Percentiles rank a stretch among this genome's conserved stretches.
Evolutionary conservation across 192 early-diverging fungal species (phyloP).

Genomic region (Lunasporangiospora selenospora): DNA sequence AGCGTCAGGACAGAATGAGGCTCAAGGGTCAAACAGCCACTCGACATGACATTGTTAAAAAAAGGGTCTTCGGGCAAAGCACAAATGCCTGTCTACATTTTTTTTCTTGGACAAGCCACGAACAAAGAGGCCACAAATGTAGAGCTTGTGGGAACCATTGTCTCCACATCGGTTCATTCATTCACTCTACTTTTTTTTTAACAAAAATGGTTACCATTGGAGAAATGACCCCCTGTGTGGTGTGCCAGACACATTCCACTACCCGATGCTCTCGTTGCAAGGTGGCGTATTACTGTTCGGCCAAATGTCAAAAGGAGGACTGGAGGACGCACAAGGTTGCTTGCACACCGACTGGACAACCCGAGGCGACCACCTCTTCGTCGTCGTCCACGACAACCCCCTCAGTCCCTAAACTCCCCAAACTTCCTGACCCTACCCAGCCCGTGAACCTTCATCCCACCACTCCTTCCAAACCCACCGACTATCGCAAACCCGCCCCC

Average conservation of each 20-base stretch:
- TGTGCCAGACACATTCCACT: slow-evolving; percentile 31
- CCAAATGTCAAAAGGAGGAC: slow-evolving; percentile 36
- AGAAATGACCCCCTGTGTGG: slow-evolving; percentile 33
- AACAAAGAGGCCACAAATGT: too few relatives aligned
- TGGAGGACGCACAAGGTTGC: slow-evolving; percentile 42
- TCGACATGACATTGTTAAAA: too few relatives aligned
- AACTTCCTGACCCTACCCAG: slow-evolving; percentile 28
- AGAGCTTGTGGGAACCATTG: too few relatives aligned
- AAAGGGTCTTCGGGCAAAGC: too few relatives aligned
- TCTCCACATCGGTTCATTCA: too few relatives aligned
- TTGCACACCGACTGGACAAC: slow-evolving; percentile 15
- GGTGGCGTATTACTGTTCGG: slow-evolving; percentile 37
- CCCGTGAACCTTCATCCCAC: slow-evolving; percentile 2
- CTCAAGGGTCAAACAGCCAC: too few relatives aligned
- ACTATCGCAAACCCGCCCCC: slow-evolving; percentile 9
- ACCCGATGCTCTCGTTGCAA: slow-evolving; percentile 45
- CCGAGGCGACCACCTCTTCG: background rate
- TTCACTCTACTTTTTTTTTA: too few relatives aligned
- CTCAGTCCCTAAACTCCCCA: background rate
- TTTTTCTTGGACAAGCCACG: too few relatives aligned
- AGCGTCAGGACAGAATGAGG: too few relatives aligned
- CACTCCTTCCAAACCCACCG: background rate
- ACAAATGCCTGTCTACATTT: too few relatives aligned
- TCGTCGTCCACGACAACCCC: background rate
- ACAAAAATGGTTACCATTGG: too few relatives aligned